phyloP scores from a whole-genome alignment of 2,329 filamentous ascomycete genomes.

The Hymenotorrendiella dingleyae region DNA sequence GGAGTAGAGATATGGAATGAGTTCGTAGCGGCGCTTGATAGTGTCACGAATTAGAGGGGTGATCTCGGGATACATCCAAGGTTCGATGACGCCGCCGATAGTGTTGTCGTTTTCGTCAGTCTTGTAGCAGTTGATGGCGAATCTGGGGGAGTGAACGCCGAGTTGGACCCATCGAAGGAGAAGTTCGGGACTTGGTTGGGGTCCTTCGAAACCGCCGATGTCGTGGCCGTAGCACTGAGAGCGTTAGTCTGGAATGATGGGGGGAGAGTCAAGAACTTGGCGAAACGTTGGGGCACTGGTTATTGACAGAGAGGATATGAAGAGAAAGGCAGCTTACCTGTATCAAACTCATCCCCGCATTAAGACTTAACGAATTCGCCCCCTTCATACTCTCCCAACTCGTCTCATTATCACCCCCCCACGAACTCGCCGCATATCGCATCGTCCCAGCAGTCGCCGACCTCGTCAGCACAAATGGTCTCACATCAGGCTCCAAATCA shows the following conservation, averaged over 20 bases:
- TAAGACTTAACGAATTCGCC: slow-evolving; percentile 62
- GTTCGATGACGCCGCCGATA: slow-evolving; percentile 68
- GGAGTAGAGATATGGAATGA: slow-evolving; percentile 68
- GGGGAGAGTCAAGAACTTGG: too few relatives aligned
- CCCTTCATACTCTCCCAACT: slow-evolving; percentile 70
- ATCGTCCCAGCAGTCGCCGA: slow-evolving; percentile 67
- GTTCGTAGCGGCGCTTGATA: slow-evolving; percentile 65
- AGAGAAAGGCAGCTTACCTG: slow-evolving; percentile 41
- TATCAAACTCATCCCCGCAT: slow-evolving; percentile 61
- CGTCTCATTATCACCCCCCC: slow-evolving; percentile 71
- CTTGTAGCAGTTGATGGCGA: slow-evolving; percentile 76
- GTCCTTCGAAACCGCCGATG: slow-evolving; percentile 70
- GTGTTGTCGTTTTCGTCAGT: slow-evolving; percentile 59
- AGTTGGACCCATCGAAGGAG: slow-evolving; percentile 69
- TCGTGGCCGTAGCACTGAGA: slow-evolving; percentile 62
- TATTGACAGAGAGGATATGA: not conserved
- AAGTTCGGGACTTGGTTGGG: slow-evolving; percentile 64
- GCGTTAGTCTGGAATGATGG: slow-evolving; percentile 5
- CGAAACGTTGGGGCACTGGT: too few relatives aligned
- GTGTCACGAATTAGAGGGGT: slow-evolving; percentile 56
- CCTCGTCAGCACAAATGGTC: slow-evolving; percentile 64
- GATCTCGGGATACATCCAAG: slow-evolving; percentile 69
- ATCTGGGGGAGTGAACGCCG: slow-evolving; percentile 62
- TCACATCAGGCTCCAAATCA: slow-evolving; percentile 49
- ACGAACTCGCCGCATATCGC: slow-evolving; percentile 63